Evolutionary conservation across 495 filamentous ascomycete species (phyloP).

Genomic region (Jackrogersella multiformis): DNA sequence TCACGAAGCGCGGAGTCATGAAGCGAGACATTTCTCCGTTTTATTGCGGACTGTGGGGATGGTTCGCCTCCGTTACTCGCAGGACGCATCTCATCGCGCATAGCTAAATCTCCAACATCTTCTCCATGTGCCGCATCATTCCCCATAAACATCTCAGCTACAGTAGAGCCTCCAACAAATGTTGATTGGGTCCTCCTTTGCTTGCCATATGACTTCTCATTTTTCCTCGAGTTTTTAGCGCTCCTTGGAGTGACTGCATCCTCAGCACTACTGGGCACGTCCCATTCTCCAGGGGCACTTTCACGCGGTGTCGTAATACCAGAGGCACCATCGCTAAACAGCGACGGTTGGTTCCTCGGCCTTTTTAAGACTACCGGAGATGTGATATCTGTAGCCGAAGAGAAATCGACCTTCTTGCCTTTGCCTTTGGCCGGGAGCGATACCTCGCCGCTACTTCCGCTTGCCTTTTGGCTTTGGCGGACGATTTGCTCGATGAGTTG

Average conservation of each 20-base stretch:
- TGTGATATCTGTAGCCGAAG: slow-evolving; percentile 42
- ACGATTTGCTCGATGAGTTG: slow-evolving; percentile 44
- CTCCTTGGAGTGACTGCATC: not conserved
- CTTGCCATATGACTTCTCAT: slow-evolving; percentile 32
- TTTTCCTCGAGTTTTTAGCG: slow-evolving; percentile 21
- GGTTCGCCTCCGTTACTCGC: not conserved
- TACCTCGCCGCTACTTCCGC: slow-evolving; percentile 39
- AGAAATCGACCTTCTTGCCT: slow-evolving; percentile 31
- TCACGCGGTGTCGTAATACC: slow-evolving; percentile 40
- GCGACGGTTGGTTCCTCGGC: slow-evolving; percentile 21
- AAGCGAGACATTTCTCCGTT: slow-evolving; percentile 22
- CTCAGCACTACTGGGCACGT: slow-evolving; percentile 44
- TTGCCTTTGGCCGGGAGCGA: slow-evolving; percentile 34
- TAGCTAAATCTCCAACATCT: not conserved
- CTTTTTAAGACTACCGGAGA: slow-evolving; percentile 29
- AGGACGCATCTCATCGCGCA: slow-evolving; percentile 12
- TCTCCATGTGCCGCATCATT: slow-evolving; percentile 11
- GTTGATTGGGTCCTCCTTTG: slow-evolving; percentile 24
- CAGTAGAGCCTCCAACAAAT: slow-evolving; percentile 4
- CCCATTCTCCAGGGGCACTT: slow-evolving; percentile 38
- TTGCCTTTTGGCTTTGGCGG: slow-evolving; percentile 44
- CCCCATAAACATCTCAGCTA: slow-evolving; percentile 23
- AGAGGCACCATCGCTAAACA: slow-evolving; percentile 31
- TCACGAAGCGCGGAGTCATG: slow-evolving; percentile 25
- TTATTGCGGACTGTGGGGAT: slow-evolving; percentile 9